Evolutionary conservation across 768 basidiomycete genomes (phyloP).

Genomic region (Boletellus emodensis): DNA sequence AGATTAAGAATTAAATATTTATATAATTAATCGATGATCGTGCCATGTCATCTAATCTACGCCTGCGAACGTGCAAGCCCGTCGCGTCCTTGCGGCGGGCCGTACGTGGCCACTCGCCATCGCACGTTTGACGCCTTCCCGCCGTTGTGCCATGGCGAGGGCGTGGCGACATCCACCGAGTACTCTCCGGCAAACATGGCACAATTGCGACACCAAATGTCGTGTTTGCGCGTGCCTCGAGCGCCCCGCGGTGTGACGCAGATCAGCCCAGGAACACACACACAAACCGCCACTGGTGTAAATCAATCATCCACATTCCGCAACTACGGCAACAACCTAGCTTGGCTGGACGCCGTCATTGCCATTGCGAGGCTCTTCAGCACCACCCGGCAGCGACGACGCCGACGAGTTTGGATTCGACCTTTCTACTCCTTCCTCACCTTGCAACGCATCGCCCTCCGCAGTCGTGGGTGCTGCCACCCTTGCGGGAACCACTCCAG

Average conservation of each 20-base stretch:
- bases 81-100: neutral
- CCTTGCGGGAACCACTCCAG: slow-evolving; percentile 5
- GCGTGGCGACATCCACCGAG: slow-evolving; percentile 5
- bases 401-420: slow-evolving; percentile 9
- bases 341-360: slow-evolving; percentile 9
- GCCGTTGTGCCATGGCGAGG: slow-evolving; percentile 4
- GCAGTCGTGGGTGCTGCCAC: slow-evolving; percentile 1
- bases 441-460: slow-evolving; percentile 2
- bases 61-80: slow-evolving; percentile 14
- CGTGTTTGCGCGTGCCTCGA: too few species aligned
- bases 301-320: neutral
- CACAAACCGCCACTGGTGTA: slow-evolving; percentile 4
- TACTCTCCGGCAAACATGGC: too few species aligned
- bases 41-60: neutral
- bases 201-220: too few species aligned
- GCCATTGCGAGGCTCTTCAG: slow-evolving; percentile 5
- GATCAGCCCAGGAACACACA: slow-evolving; percentile 18
- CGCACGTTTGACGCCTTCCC: slow-evolving; percentile 17
- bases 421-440: slow-evolving; percentile 7
- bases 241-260: neutral
- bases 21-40: neutral
- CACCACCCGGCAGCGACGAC: neutral
- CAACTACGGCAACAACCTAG: slow-evolving; percentile 11
- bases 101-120: neutral
- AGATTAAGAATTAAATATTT: slow-evolving; percentile 1